Base-by-base conservation (phyloP, 345 rosid species). In the Nephelium lappaceum region DNA sequence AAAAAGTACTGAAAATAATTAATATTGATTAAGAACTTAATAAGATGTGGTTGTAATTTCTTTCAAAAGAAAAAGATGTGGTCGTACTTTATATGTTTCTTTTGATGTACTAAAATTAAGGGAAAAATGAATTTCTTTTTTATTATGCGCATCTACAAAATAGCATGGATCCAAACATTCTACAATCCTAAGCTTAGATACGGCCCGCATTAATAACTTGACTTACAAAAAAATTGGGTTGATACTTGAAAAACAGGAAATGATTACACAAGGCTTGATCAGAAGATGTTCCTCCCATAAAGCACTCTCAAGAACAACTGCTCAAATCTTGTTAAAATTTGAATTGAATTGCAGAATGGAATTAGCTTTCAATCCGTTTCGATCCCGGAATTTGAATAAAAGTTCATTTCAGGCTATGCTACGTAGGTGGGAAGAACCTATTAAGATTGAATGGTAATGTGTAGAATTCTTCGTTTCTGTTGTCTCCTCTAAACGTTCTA, bases 381-480 rank as follows among this genome's bases (percentile, higher is more conserved):
- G 9, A 10, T 39, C 0, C 15, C 1, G 4, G 31, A 53, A 51
- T 67, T 6, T 9, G 51, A 8, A 21, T 36, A 42, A 47, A 43
- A n/a, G 51, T 45, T 7, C 6, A 7, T 11, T 45, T 1, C 51
- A 45, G 15, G 19, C 11, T 5, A 24, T 4, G 31, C 81, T 85
- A 95, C 1, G 98, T 89, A 4, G 98, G 99, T 60, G 99, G 99
- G 78, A 94, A 96, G 83, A 94, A 91, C 76, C 94, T 93, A 83
- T 96, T 90, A 67, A 96, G 95, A 71, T 96, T 97, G 89, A 97
- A 94, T 4, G 99, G 99, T 80, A 97, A 80, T 3, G 91, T 93
- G 85, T 94, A 97, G 87, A 97, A 97, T 74, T 97, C 99, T 74
- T 94, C 98, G 71, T 94, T 94, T 65, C 99, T 88, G 77, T 91